Percentiles rank a stretch among this genome's conserved stretches.
phyloP scores from a whole-genome alignment of 2,329 filamentous ascomycete genomes.

The Penicillium sp. region DNA sequence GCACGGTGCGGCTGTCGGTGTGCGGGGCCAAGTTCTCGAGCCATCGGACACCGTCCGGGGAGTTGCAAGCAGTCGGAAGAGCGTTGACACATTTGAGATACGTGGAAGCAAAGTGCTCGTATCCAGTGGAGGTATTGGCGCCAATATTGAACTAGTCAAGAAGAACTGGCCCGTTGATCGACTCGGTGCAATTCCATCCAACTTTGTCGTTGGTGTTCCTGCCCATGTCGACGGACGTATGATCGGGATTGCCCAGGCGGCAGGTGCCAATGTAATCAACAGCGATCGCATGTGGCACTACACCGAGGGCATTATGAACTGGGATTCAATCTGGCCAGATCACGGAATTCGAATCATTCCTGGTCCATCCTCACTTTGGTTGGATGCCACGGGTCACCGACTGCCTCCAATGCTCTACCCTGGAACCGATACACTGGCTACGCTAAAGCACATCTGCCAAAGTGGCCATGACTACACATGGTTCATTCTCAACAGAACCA shows the following conservation, averaged over 20 bases:
- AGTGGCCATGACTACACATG: constrained; percentile 1
- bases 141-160: neutral
- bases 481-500: neutral
- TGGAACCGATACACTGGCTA: constrained; percentile 1
- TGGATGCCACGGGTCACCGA: neutral
- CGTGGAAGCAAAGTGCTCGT: neutral
- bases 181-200: neutral
- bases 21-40: constrained; percentile 1
- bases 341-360: constrained; percentile 2
- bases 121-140: constrained; percentile 2
- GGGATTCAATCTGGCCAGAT: constrained; percentile 3
- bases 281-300: constrained; percentile 5
- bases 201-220: constrained; percentile 1
- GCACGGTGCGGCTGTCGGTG: neutral
- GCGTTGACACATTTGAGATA: neutral
- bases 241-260: neutral
- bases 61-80: constrained; percentile 1
- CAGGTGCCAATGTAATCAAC: constrained; percentile 1
- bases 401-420: constrained; percentile 4
- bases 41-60: neutral
- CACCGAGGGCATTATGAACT: neutral
- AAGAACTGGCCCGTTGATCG: constrained; percentile 4
- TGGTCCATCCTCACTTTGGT: constrained; percentile 2
- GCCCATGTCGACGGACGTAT: constrained; percentile 2
- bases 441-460: constrained; percentile 1